phyloP scores from a whole-genome alignment of 1,284 basidiomycete genomes.

The Butyriboletus appendiculatus region DNA sequence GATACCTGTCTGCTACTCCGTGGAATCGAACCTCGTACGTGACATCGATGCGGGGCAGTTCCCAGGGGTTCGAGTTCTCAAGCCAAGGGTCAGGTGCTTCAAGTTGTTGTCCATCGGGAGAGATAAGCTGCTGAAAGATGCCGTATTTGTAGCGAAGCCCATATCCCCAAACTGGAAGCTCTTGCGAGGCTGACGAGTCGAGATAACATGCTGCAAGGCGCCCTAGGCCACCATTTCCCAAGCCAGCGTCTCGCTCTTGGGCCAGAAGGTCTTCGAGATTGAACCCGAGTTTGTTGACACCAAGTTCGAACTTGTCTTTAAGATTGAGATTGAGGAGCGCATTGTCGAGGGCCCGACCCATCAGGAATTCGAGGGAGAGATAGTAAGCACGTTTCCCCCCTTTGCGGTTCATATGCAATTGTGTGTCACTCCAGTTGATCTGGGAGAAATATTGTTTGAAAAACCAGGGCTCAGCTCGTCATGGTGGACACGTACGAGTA shows the following conservation, averaged over 20 bases:
- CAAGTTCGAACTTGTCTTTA: conserved; percentile 71
- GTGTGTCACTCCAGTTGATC: conserved; percentile 83
- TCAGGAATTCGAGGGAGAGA: conserved; percentile 86
- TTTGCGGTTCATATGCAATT: conserved; percentile 67
- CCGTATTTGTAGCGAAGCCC: conserved; percentile 88
- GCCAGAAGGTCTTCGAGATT: conserved; percentile 84
- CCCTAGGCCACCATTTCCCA: conserved; percentile 89
- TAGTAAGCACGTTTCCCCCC: conserved; percentile 88
- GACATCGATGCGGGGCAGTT: conserved; percentile 85
- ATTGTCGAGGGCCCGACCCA: conserved; percentile 89
- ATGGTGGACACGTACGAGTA: conserved; percentile 55
- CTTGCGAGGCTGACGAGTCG: conserved; percentile 81
- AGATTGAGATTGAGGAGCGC: conserved; percentile 86
- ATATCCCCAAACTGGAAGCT: conserved; percentile 87
- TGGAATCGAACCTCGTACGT: conserved; percentile 84
- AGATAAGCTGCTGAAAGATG: conserved; percentile 93
- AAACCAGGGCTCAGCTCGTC: background rate
- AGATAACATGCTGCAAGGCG: conserved; percentile 94
- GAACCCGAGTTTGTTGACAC: conserved; percentile 79
- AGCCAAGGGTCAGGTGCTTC: conserved; percentile 95
- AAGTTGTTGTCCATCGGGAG: conserved; percentile 81
- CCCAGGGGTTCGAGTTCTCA: conserved; percentile 86
- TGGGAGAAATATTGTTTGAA: conserved; percentile 27
- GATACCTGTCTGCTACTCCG: conserved; percentile 71
- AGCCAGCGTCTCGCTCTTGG: conserved; percentile 85